Evolutionary conservation across 2,329 filamentous ascomycete genomes (phyloP).

Genomic region (Falciphora oryzae): DNA sequence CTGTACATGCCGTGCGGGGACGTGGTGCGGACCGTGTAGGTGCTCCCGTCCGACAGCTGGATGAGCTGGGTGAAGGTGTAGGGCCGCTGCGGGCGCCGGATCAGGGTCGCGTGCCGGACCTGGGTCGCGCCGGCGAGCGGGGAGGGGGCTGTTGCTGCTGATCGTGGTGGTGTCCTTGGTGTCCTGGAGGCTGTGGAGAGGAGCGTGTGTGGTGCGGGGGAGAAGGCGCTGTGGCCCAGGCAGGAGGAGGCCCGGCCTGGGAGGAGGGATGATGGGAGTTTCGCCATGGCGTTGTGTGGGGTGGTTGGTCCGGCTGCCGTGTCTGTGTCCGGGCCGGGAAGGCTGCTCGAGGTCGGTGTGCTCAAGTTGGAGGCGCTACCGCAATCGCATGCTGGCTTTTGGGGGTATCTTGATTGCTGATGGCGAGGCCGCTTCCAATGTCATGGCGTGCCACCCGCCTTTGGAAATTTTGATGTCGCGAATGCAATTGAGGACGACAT

Average conservation of each 20-base stretch:
- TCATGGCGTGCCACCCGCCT: too few species aligned
- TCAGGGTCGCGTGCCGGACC: conserved; percentile 75
- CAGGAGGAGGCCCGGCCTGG: conserved; percentile 24
- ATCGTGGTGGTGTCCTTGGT: background rate
- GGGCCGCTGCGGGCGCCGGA: conserved; percentile 81
- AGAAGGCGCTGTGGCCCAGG: conserved; percentile 20
- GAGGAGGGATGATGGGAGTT: conserved; percentile 27
- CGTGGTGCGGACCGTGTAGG: conserved; percentile 74
- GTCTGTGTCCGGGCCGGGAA: background rate
- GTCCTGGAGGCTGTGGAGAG: conserved; percentile 12
- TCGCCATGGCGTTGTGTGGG: conserved; percentile 12
- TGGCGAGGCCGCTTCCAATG: too few species aligned
- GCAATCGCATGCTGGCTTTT: background rate
- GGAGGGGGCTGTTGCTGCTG: conserved; percentile 26
- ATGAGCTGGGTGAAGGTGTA: conserved; percentile 98
- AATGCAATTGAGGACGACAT: background rate
- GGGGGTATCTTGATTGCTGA: background rate
- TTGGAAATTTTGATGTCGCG: background rate
- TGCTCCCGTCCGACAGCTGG: conserved; percentile 83
- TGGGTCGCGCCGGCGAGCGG: conserved; percentile 28
- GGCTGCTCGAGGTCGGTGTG: background rate
- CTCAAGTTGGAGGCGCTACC: background rate
- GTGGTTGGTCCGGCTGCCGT: conserved; percentile 14
- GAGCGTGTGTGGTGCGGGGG: conserved; percentile 17
- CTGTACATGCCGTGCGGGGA: conserved; percentile 58